A percentile compares a stretch with the other conserved stretches of the same genome.
Conservation (phyloP, 805 yeast species). For the Starmerella kuoi region DNA sequence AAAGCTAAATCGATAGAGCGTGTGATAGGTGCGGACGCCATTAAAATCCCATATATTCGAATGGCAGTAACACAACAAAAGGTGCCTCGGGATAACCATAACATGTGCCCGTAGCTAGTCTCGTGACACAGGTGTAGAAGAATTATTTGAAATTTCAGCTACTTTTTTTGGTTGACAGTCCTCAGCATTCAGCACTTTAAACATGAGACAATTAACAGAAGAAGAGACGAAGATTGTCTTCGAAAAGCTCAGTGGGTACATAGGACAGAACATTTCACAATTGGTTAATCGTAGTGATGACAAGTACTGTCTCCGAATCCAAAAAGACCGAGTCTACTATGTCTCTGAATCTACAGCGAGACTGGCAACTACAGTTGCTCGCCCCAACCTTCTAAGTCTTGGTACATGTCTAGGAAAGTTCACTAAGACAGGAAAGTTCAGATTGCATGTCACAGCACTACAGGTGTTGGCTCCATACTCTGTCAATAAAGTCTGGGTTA, state of each 20-base stretch:
- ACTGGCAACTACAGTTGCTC: slow-evolving; percentile 79
- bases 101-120: no score
- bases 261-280: slow-evolving; percentile 87
- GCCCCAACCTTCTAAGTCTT: slow-evolving; percentile 80
- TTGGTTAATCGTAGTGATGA: slow-evolving; percentile 70
- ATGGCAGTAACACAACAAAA: no score
- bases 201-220: slow-evolving; percentile 89
- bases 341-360: slow-evolving; percentile 67
- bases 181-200: no score
- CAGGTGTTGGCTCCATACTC: slow-evolving; percentile 76
- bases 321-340: slow-evolving; percentile 92
- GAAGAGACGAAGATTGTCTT: slow-evolving; percentile 93
- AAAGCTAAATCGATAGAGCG: no score
- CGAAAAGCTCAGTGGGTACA: slow-evolving; percentile 89
- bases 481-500: slow-evolving; percentile 90
- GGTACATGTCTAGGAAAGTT: slow-evolving; percentile 94
- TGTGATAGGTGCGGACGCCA: no score
- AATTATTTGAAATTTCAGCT: no score
- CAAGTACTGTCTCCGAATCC: slow-evolving; percentile 89
- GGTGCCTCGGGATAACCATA: no score
- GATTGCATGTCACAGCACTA: slow-evolving; percentile 86
- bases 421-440: slow-evolving; percentile 93
- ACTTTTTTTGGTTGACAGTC: no score
- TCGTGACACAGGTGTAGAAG: no score
- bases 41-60: no score